Evolutionary conservation across 2,329 filamentous ascomycete species (phyloP).

Genomic region (Nakataea oryzae): DNA sequence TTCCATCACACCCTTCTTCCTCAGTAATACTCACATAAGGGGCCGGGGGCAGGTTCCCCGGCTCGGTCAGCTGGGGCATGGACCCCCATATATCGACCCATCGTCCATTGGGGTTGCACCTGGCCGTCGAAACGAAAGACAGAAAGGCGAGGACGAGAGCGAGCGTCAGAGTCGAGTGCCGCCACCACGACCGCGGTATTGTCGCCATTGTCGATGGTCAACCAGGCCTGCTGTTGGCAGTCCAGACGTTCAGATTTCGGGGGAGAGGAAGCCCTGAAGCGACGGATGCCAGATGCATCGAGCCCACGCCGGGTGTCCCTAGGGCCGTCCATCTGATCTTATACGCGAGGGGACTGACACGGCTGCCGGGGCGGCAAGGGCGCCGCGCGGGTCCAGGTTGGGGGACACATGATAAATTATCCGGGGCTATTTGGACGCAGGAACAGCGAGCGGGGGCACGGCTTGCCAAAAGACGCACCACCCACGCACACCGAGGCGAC

Average conservation of each 20-base stretch:
- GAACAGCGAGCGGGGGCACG: neutral
- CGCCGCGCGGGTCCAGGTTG: neutral
- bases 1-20: neutral
- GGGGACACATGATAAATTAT: neutral
- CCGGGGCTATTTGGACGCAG: neutral
- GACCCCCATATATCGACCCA: constrained; percentile 54
- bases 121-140: neutral
- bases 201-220: neutral
- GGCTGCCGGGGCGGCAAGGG: too few species aligned
- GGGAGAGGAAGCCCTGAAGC: neutral
- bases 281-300: too few species aligned
- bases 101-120: neutral
- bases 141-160: constrained; percentile 2
- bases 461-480: neutral
- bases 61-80: constrained; percentile 54
- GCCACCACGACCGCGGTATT: neutral
- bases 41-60: constrained; percentile 42
- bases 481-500: neutral
- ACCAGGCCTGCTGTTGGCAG: neutral
- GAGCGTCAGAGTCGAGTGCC: neutral
- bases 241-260: neutral
- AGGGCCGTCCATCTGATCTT: neutral
- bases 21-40: constrained; percentile 41
- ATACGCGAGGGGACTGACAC: neutral
- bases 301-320: neutral